Percentiles rank a stretch among this genome's conserved stretches.
Conservation (phyloP, 2,329 filamentous ascomycete genomes). For the Ascochyta lentis region DNA sequence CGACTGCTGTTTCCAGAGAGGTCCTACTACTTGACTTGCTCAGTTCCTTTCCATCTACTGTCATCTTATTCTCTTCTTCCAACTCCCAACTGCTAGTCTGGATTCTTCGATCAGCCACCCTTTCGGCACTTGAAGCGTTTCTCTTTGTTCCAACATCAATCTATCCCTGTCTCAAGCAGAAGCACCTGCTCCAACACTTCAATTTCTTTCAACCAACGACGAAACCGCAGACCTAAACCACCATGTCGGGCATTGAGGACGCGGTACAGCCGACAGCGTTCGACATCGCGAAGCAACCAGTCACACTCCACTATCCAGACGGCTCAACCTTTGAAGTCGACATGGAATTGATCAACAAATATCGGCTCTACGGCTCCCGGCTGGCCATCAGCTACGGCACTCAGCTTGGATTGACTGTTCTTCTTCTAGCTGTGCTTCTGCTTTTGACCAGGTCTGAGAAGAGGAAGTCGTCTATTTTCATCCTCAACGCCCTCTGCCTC, state of each 20-base stretch:
- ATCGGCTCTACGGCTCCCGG: slow-evolving; percentile 56
- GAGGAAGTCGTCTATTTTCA: slow-evolving; percentile 67
- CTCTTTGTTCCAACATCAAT: slow-evolving; percentile 1
- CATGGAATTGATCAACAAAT: slow-evolving; percentile 54
- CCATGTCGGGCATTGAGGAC: slow-evolving; percentile 1
- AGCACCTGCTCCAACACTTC: neutral
- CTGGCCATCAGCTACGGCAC: slow-evolving; percentile 69
- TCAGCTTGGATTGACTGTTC: slow-evolving; percentile 72
- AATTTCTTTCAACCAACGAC: neutral
- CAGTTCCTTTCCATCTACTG: neutral
- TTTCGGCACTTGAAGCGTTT: neutral
- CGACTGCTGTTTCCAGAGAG: neutral
- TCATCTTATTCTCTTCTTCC: neutral
- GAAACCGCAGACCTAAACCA: neutral
- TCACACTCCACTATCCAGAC: slow-evolving; percentile 57
- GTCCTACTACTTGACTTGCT: neutral
- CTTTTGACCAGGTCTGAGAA: slow-evolving; percentile 72
- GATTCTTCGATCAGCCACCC: neutral
- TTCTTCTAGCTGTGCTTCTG: slow-evolving; percentile 71
- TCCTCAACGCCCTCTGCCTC: slow-evolving; percentile 69
- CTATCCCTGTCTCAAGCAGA: neutral
- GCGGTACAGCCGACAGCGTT: slow-evolving; percentile 41
- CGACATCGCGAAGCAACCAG: slow-evolving; percentile 59
- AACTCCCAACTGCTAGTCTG: neutral
- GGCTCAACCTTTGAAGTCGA: slow-evolving; percentile 51